A percentile compares a stretch with the other conserved stretches of the same genome.
These are phyloP conservation scores for Lathyrus tuberosus DNA, from an alignment of 306 rosid genomes.

Conservation along the genomic window DNA sequence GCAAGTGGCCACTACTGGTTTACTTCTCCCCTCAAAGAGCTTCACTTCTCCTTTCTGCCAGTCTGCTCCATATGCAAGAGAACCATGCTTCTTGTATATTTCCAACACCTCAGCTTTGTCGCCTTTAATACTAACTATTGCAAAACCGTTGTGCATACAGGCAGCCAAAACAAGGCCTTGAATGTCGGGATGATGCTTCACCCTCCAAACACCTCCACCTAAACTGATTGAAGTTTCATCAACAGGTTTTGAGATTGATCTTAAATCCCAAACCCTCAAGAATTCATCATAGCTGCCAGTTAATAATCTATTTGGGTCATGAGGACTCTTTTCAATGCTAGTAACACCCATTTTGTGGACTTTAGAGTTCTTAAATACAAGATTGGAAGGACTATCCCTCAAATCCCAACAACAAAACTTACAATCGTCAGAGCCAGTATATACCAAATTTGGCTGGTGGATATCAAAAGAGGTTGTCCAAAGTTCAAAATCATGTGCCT, in stretches of 20 bases:
- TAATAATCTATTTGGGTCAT: slow-evolving; percentile 57
- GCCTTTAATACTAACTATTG: slow-evolving; percentile 58
- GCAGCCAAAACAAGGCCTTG: slow-evolving; percentile 73
- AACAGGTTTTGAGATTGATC: slow-evolving; percentile 74
- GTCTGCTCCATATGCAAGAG: slow-evolving; percentile 93
- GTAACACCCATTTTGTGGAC: slow-evolving; percentile 88
- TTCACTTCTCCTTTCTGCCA: slow-evolving; percentile 67
- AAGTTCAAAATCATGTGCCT: slow-evolving; percentile 88
- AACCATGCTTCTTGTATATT: slow-evolving; percentile 68
- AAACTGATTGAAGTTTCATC: slow-evolving; percentile 64
- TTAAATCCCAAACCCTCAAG: slow-evolving; percentile 81
- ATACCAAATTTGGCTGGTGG: slow-evolving; percentile 79
- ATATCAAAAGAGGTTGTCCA: slow-evolving; percentile 83
- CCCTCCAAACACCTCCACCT: slow-evolving; percentile 96
- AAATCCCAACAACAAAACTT: slow-evolving; percentile 87
- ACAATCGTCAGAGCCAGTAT: slow-evolving; percentile 89
- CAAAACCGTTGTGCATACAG: slow-evolving; percentile 97
- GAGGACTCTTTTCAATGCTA: slow-evolving; percentile 72
- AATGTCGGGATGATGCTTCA: slow-evolving; percentile 74
- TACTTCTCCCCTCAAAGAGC: slow-evolving; percentile 41
- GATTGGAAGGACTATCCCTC: slow-evolving; percentile 61
- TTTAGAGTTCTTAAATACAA: slow-evolving; percentile 70
- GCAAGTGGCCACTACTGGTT: slow-evolving; percentile 76
- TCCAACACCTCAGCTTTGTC: slow-evolving; percentile 63
- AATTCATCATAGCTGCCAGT: slow-evolving; percentile 86